Conservation (phyloP, 106 monocot genomes). For the Dendrobium chrysotoxum region DNA sequence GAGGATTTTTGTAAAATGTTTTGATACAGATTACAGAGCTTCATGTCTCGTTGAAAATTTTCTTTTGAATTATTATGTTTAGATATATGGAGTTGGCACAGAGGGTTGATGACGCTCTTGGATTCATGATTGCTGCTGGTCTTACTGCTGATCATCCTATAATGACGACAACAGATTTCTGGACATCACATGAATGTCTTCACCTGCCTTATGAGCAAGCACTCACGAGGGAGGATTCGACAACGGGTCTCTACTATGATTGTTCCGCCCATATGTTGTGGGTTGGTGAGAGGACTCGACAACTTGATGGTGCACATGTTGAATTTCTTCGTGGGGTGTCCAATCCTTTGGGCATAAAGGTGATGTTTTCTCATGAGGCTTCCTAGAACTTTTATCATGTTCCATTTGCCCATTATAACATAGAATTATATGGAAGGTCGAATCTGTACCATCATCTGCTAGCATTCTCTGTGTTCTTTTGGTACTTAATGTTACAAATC, state of each 20-base stretch:
- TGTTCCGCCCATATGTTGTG: constrained; percentile 20
- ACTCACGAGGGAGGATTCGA: constrained; percentile 17
- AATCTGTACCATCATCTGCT: no score
- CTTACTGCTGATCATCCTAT: constrained; percentile 19
- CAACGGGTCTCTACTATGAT: constrained; percentile 18
- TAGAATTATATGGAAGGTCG: no score
- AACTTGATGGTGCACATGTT: constrained; percentile 22
- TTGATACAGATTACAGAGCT: no score
- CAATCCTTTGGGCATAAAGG: constrained; percentile 22
- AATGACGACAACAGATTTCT: constrained; percentile 18
- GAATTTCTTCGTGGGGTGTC: constrained; percentile 19
- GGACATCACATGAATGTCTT: constrained; percentile 21
- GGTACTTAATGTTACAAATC: no score
- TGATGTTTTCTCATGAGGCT: background rate
- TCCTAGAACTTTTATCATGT: no score
- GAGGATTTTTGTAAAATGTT: no score
- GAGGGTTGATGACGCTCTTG: constrained; percentile 17
- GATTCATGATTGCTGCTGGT: constrained; percentile 20
- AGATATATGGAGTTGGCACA: constrained; percentile 18
- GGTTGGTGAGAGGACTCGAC: constrained; percentile 22
- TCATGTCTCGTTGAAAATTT: no score
- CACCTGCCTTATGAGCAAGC: constrained; percentile 21
- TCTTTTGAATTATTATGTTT: background rate
- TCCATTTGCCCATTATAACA: no score
- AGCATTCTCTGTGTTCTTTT: no score